Evolutionary conservation across 2,329 filamentous ascomycete genomes (phyloP).

Genomic region (Fusarium ramigenum): DNA sequence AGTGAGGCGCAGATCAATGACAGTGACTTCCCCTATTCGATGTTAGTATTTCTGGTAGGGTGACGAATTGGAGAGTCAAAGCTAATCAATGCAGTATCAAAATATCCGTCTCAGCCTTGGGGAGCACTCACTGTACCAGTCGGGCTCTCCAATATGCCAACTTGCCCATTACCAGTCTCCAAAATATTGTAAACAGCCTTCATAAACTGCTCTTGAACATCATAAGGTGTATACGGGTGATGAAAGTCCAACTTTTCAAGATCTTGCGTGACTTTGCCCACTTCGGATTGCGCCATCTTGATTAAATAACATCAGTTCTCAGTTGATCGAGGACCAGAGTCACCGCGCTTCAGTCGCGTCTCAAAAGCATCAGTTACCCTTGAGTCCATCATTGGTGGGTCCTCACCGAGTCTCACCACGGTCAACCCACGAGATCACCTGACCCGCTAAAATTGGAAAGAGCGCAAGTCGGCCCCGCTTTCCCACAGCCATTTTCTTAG

Average conservation of each 20-base stretch:
- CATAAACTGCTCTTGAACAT: slow-evolving; percentile 92
- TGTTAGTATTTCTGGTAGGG: neutral
- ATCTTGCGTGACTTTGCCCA: slow-evolving; percentile 29
- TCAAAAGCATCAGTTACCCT: slow-evolving; percentile 8
- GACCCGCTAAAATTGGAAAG: slow-evolving; percentile 21
- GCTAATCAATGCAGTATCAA: no score
- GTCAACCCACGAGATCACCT: slow-evolving; percentile 44
- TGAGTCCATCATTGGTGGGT: slow-evolving; percentile 30
- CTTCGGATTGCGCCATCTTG: slow-evolving; percentile 30
- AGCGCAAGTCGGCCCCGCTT: slow-evolving; percentile 1
- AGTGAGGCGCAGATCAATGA: slow-evolving; percentile 89
- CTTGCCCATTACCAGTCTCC: slow-evolving; percentile 73
- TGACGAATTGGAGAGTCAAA: neutral
- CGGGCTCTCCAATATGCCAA: slow-evolving; percentile 93
- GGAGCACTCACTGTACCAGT: slow-evolving; percentile 72
- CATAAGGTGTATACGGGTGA: slow-evolving; percentile 87
- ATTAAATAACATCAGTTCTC: neutral
- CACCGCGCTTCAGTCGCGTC: slow-evolving; percentile 22
- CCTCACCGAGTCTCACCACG: slow-evolving; percentile 36
- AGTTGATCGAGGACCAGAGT: neutral
- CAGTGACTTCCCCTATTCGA: slow-evolving; percentile 81
- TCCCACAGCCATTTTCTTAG: slow-evolving; percentile 45
- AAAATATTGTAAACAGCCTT: slow-evolving; percentile 80
- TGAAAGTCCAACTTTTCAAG: slow-evolving; percentile 70
- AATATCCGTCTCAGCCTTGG: no score